Base-by-base conservation (phyloP, 768 basidiomycete species). In the Epithele typhae region DNA sequence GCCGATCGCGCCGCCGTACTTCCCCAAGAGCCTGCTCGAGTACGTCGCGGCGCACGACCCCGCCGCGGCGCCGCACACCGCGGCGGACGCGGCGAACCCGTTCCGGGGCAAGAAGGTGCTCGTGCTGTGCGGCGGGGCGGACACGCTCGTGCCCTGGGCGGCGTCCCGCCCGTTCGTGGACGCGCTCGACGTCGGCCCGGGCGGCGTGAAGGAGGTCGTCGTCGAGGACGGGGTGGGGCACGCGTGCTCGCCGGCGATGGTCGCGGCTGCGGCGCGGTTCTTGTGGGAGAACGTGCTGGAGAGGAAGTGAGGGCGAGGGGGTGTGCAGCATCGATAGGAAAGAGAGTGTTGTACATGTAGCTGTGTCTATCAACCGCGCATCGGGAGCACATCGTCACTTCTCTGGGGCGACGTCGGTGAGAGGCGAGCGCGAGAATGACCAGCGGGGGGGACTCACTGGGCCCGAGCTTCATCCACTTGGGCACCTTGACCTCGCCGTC, bases 401-500 rank as follows among this genome's bases (percentile, higher is more conserved):
- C n/a, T n/a, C n/a, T n/a, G n/a, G n/a, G n/a, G n/a, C n/a, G n/a
- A n/a, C n/a, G n/a, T n/a, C n/a, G n/a, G n/a, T n/a, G n/a, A n/a
- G n/a, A n/a, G n/a, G n/a, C n/a, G n/a, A n/a, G n/a, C n/a, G n/a
- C n/a, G n/a, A n/a, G n/a, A n/a, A n/a, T n/a, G n/a, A n/a, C 14
- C 27, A 30, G 27, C 14, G 7, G 27, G 14, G 27, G 8, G 14
- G 8, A 43, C 33, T 62, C 54, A 84, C 83, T 82, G 40, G 68
- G 53, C 25, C 79, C 81, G 37, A 84, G 58, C 63, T 87, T 90
- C 22, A 92, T 57, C 89, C 87, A 91, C 59, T 88, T 88, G 11
- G 88, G 84, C 48, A 84, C 66, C 67, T 87, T 88, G 65, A 72
- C 78, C 44, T 73, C 77, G 40, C 60, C 45, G 38, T 59, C 37